Base-by-base conservation (phyloP, 768 basidiomycete genomes). In the Tulasnella sp. region DNA sequence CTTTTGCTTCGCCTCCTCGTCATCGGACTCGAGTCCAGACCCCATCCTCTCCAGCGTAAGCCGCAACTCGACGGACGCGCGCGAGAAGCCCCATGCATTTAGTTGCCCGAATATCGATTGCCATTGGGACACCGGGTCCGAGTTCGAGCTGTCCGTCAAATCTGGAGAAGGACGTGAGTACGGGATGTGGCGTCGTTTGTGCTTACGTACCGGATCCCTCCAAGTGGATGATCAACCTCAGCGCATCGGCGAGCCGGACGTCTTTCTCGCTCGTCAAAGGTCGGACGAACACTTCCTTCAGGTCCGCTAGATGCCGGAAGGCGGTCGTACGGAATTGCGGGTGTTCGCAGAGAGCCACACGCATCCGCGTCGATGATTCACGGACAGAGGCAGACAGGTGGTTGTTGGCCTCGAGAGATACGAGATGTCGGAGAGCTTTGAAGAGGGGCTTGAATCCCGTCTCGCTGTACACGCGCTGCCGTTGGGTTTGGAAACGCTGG, bases 11-110 rank as follows among this genome's bases (percentile, higher is more conserved):
- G 77, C 37, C 73, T 76, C 8, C 74, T 14, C 49, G 11, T 45
- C 29, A 17, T 17, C 14, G 34, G 23, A 70, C 37, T 81, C 80
- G 31, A 89, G 73, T 9, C 80, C 79, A 48, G 82, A 77, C 15
- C 81, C 83, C 63, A 89, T 70, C 62, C 86, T 84, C 65, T 83
- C 79, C 52, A 89, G 72, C 40, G 81, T 78, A 36, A 89, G 76
- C 58, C 86, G 83, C 60, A 88, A 75, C 62, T 86, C 82, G 54
- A 88, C 83, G 4, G 83, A 81, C 0, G 88, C 87, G 2, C 84
- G 84, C 8, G 84, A 79, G 23, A 89, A 77, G 64, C 84, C 86
- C 85, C 87, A 90, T 0, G 86, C 87, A 60, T 84, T 87, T 27
- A 89, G 70, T 31, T 84, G 70, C 8, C 79, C 80, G 0, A 79